Evolutionary conservation across 2,329 filamentous ascomycete species (phyloP), one percentile per base, ranked within the genome.

Genomic region (Fusarium longipes): DNA sequence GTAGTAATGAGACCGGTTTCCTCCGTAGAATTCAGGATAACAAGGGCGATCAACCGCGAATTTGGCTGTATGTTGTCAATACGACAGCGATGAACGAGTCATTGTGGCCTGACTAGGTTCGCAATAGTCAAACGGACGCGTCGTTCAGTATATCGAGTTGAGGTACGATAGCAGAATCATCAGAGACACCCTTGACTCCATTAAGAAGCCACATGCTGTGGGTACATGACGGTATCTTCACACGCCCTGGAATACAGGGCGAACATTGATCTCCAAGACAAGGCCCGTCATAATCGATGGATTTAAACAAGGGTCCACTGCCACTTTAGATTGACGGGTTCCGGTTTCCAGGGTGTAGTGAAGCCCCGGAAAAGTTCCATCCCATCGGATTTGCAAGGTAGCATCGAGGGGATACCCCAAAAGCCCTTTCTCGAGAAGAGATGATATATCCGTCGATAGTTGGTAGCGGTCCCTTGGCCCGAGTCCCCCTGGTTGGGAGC

Each of bases 111-210:
- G 49, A 24, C 25, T 18, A 20, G 50, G 24, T 17, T 20, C 9
- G 43, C 38, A 5, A 35, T 29, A 30, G n/a, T 8, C 17, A 75
- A 55, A 15, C 56, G 18, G 49, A 63, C 45, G 51, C 38, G 48
- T 50, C 48, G 64, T 65, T 80, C 38, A 39, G 82, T 80, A 88
- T 70, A 27, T 86, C 72, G 30, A 87, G 38, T 63, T 12, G 25
- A 47, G 32, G n/a, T 27, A 25, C 29, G 27, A 25, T 25, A 38
- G 59, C 35, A 33, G 79, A 47, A 77, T 44, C 57, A 50, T 51
- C 27, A 62, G 44, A 59, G 68, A 68, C 63, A 58, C 47, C 38
- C 29, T 43, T 55, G 51, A 51, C 57, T 55, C 52, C 50, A 57
- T 44, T 49, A 36, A 52, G 33, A 61, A 62, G 60, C 66, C 63